These are phyloP conservation scores for Punica granatum DNA, from an alignment of 345 rosid genomes.

Conservation along the genomic window DNA sequence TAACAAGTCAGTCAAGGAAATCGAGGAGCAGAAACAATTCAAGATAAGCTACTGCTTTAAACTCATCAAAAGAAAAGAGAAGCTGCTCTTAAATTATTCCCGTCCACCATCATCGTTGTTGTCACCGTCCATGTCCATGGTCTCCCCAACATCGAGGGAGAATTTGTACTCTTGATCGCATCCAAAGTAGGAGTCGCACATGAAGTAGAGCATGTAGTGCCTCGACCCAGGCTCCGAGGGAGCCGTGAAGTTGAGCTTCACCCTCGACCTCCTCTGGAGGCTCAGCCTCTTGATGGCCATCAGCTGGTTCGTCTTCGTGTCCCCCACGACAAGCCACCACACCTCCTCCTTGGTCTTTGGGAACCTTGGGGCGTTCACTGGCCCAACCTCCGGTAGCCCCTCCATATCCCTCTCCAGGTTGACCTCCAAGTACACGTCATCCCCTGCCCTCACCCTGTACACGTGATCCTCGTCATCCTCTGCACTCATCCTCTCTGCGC, in stretches of 20 bases:
- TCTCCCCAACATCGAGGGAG: conserved; percentile 44
- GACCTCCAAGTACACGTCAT: conserved; percentile 56
- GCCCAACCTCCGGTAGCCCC: conserved; percentile 73
- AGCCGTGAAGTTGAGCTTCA: conserved; percentile 70
- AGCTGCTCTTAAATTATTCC: background rate
- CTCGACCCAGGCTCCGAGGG: conserved; percentile 62
- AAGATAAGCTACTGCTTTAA: too few relatives aligned
- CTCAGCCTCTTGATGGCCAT: conserved; percentile 88
- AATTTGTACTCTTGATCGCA: conserved; percentile 84
- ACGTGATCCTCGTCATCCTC: too few relatives aligned
- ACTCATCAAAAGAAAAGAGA: too few relatives aligned
- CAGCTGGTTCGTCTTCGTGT: conserved; percentile 65
- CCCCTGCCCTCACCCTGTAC: conserved; percentile 35
- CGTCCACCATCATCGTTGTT: background rate
- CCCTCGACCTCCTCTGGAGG: conserved; percentile 65
- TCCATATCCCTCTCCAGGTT: conserved; percentile 69
- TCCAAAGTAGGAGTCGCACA: conserved; percentile 86
- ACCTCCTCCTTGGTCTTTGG: conserved; percentile 93
- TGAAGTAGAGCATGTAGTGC: conserved; percentile 59
- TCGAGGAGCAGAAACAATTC: too few relatives aligned
- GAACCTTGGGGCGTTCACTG: conserved; percentile 62
- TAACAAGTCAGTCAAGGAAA: too few relatives aligned
- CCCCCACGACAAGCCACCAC: conserved; percentile 96
- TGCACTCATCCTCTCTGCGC: conserved; percentile 37
- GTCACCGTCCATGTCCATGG: conserved; percentile 27